Conservation (phyloP, 495 filamentous ascomycete genomes). For the Evansstolkia leycettana region DNA sequence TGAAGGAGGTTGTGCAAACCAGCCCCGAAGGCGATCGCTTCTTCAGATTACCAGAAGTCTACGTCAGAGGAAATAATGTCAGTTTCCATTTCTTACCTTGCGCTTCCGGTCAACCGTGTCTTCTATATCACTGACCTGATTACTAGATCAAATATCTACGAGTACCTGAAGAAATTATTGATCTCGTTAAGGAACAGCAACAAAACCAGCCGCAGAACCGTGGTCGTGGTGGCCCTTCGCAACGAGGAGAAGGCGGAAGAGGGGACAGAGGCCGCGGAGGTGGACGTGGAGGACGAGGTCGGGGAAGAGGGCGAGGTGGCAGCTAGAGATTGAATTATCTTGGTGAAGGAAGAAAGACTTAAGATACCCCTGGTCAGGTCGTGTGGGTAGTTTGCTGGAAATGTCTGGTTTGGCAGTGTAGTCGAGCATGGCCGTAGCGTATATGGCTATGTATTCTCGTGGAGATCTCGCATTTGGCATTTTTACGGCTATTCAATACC, state of each 20-base stretch:
- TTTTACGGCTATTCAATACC: slow-evolving; percentile 8
- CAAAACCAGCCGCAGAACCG: slow-evolving; percentile 51
- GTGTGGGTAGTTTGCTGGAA: slow-evolving; percentile 16
- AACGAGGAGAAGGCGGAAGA: slow-evolving; percentile 52
- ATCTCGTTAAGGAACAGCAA: slow-evolving; percentile 84
- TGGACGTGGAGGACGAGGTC: slow-evolving; percentile 37
- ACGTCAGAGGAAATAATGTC: slow-evolving; percentile 95
- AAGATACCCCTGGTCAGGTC: slow-evolving; percentile 30
- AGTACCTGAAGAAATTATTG: slow-evolving; percentile 90
- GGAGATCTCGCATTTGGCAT: slow-evolving; percentile 19
- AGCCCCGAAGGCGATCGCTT: slow-evolving; percentile 92
- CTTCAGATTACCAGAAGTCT: slow-evolving; percentile 80
- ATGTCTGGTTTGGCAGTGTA: slow-evolving; percentile 19
- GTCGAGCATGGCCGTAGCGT: slow-evolving; percentile 35
- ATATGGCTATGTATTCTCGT: slow-evolving; percentile 32
- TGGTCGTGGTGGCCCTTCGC: slow-evolving; percentile 52
- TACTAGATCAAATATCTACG: slow-evolving; percentile 93
- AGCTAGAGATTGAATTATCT: slow-evolving; percentile 7
- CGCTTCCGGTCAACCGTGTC: slow-evolving; percentile 1
- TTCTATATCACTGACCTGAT: neutral
- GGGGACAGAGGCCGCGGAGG: slow-evolving; percentile 39
- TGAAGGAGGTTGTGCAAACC: slow-evolving; percentile 97
- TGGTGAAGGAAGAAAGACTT: slow-evolving; percentile 10
- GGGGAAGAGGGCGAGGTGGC: slow-evolving; percentile 29
- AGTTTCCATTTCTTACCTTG: slow-evolving; percentile 12